Evolutionary conservation across 495 filamentous ascomycete species (phyloP).

Genomic region (Tetracladium marchalianum): DNA sequence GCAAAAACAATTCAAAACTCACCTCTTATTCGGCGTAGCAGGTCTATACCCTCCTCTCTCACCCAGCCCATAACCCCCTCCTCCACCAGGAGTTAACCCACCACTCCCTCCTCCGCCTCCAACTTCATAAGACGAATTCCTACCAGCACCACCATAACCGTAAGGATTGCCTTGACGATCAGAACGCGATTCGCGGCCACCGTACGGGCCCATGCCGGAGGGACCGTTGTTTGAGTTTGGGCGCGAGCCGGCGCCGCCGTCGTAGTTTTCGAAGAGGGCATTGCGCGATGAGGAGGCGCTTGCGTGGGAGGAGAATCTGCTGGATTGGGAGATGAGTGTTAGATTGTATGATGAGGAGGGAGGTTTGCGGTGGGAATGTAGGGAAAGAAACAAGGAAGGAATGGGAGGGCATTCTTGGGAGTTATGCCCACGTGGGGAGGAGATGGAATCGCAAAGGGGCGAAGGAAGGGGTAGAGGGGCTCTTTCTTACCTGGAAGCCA

Average conservation of each 20-base stretch:
- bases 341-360: slow-evolving; percentile 3
- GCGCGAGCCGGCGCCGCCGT: slow-evolving; percentile 38
- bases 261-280: slow-evolving; percentile 82
- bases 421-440: background rate
- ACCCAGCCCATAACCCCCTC: slow-evolving; percentile 13
- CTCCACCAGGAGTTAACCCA: slow-evolving; percentile 11
- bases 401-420: background rate
- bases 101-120: slow-evolving; percentile 12
- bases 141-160: no score
- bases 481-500: slow-evolving; percentile 24
- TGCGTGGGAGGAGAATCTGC: slow-evolving; percentile 49
- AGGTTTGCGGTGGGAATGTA: background rate
- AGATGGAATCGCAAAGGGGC: background rate
- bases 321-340: background rate
- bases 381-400: background rate
- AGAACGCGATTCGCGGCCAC: no score
- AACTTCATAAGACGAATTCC: no score
- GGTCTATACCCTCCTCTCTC: slow-evolving; percentile 35
- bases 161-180: no score
- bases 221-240: no score
- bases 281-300: slow-evolving; percentile 70
- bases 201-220: slow-evolving; percentile 1
- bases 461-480: slow-evolving; percentile 3
- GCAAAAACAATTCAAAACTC: slow-evolving; percentile 19
- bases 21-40: slow-evolving; percentile 82